Percentiles rank a stretch among this genome's conserved stretches.
These are phyloP conservation scores for Bolboschoenus planiculmis DNA, from an alignment of 176 grass and related monocot species.

Conservation along the genomic window DNA sequence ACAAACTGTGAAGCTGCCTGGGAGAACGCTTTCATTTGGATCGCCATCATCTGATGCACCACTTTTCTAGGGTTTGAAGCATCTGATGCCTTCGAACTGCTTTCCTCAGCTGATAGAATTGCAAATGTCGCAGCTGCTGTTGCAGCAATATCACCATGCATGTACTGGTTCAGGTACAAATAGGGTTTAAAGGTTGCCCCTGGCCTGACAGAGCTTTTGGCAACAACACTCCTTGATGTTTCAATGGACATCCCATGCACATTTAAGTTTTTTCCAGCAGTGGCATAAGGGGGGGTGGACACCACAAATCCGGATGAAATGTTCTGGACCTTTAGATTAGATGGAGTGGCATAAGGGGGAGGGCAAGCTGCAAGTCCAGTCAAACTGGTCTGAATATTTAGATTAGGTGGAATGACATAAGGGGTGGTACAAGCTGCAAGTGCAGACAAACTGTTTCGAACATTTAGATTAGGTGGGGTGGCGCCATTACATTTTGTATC, in stretches of 20 bases:
- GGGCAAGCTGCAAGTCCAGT: background rate
- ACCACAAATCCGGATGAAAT: background rate
- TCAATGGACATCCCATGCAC: background rate
- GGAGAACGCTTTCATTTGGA: slow-evolving; percentile 95
- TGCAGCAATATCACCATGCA: slow-evolving; percentile 80
- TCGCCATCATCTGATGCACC: slow-evolving; percentile 31
- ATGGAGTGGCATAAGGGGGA: background rate
- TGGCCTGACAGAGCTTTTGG: slow-evolving; percentile 3
- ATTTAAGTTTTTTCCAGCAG: background rate
- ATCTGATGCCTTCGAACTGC: slow-evolving; percentile 48
- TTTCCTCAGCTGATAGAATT: slow-evolving; percentile 77
- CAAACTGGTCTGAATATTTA: background rate
- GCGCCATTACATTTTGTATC: slow-evolving; percentile 26
- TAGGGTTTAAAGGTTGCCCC: slow-evolving; percentile 58
- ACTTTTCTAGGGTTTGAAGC: slow-evolving; percentile 52
- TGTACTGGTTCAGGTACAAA: slow-evolving; percentile 84
- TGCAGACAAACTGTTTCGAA: slow-evolving; percentile 21
- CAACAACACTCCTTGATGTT: slow-evolving; percentile 3
- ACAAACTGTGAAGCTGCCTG: slow-evolving; percentile 62
- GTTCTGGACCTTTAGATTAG: background rate
- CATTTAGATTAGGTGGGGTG: slow-evolving; percentile 13
- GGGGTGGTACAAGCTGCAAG: slow-evolving; percentile 7
- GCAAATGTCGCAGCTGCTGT: slow-evolving; percentile 75
- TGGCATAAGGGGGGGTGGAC: background rate
- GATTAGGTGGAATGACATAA: background rate